Percentiles rank a stretch among this genome's conserved stretches.
Conservation (phyloP, 2,329 filamentous ascomycete genomes). For the Chrysoporthe deuterocubensis region DNA sequence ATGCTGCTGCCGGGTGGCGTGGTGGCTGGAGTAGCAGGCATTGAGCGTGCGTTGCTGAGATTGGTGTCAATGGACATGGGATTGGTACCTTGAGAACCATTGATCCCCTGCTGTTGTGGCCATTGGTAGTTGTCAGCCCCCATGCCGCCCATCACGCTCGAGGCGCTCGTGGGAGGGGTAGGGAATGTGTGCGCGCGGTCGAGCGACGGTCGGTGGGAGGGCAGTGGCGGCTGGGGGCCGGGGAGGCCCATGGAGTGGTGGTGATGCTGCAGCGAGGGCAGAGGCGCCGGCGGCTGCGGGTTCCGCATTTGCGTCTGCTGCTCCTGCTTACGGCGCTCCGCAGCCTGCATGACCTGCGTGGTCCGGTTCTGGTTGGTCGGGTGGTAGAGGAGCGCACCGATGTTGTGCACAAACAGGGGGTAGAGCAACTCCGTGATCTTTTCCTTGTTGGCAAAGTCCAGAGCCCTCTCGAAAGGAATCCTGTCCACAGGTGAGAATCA, state of each 20-base stretch:
- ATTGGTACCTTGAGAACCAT: constrained; percentile 65
- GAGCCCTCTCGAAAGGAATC: constrained; percentile 97
- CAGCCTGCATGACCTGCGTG: constrained; percentile 85
- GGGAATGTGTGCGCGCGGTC: constrained; percentile 93
- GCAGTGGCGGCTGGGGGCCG: constrained; percentile 57
- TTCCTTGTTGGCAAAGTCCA: constrained; percentile 99
- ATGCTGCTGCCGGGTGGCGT: constrained; percentile 81
- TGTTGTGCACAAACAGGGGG: constrained; percentile 96
- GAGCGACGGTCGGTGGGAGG: constrained; percentile 73
- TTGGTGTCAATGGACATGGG: constrained; percentile 81
- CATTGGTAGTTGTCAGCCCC: constrained; percentile 81
- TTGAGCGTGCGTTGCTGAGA: constrained; percentile 78
- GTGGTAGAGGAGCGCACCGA: constrained; percentile 90
- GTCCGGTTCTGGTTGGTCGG: constrained; percentile 84
- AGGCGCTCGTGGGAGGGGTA: constrained; percentile 91
- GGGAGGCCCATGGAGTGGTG: constrained; percentile 60
- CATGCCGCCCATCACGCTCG: constrained; percentile 77
- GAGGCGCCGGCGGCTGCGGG: constrained; percentile 55
- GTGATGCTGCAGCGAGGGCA: constrained; percentile 71
- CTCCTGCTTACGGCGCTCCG: constrained; percentile 76
- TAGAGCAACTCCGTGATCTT: constrained; percentile 97
- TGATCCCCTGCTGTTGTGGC: constrained; percentile 64
- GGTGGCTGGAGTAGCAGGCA: constrained; percentile 88
- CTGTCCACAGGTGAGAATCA: constrained; percentile 49
- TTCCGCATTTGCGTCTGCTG: constrained; percentile 67